These are phyloP conservation scores for Penicillium desertorum DNA, from an alignment of 495 filamentous ascomycete species.

Conservation along the genomic window DNA sequence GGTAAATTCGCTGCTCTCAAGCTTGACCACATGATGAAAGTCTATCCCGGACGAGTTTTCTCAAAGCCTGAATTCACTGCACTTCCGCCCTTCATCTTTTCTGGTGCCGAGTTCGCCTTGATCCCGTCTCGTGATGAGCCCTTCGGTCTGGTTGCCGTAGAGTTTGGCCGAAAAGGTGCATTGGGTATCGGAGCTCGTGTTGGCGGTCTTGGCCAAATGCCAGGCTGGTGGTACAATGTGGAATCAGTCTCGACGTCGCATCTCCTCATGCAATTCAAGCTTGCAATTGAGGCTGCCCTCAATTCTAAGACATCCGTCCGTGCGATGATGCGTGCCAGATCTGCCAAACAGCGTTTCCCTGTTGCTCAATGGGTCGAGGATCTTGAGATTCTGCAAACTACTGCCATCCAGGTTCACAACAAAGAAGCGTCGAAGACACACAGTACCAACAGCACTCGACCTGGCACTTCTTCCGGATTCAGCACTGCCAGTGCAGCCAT, in stretches of 20 bases:
- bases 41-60: conserved; percentile 72
- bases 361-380: conserved; percentile 67
- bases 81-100: conserved; percentile 75
- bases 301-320: conserved; percentile 58
- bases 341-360: conserved; percentile 73
- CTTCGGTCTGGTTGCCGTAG: conserved; percentile 75
- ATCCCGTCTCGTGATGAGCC: conserved; percentile 80
- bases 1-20: conserved; percentile 78
- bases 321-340: conserved; percentile 69
- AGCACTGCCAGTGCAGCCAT: conserved; percentile 35
- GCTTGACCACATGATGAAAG: conserved; percentile 67
- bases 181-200: conserved; percentile 68
- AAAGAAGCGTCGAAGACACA: conserved; percentile 42
- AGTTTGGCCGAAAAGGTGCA: conserved; percentile 76
- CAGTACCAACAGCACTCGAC: conserved; percentile 33
- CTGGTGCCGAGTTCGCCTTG: conserved; percentile 74
- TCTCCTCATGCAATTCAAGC: conserved; percentile 68
- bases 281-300: conserved; percentile 66
- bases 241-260: conserved; percentile 70
- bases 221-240: conserved; percentile 69
- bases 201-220: conserved; percentile 72
- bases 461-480: conserved; percentile 37
- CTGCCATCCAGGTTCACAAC: conserved; percentile 48
- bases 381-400: conserved; percentile 59
- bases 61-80: conserved; percentile 77